These are phyloP conservation scores for Rhizopus microsporus DNA, from an alignment of 371 early-diverging fungal species.

Conservation along the genomic window DNA sequence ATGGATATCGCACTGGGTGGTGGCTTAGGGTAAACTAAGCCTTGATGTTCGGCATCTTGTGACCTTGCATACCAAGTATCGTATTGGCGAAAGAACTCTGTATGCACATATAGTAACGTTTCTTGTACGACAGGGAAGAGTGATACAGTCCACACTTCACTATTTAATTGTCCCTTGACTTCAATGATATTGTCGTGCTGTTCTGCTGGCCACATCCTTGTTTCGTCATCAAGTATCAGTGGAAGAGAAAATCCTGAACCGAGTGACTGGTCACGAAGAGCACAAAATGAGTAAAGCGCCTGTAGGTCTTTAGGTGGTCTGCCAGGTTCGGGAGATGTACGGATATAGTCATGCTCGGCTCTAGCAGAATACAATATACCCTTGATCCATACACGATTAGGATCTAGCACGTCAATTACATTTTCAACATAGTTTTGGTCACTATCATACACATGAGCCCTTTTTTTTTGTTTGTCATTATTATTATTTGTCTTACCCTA, in stretches of 20 bases:
- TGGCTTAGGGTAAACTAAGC: slow-evolving; percentile 27
- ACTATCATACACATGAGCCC: slow-evolving; percentile 21
- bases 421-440: slow-evolving; percentile 79
- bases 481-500: slow-evolving; percentile 54
- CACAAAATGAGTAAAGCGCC: slow-evolving; percentile 70
- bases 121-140: slow-evolving; percentile 70
- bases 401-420: slow-evolving; percentile 72
- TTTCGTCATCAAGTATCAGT: slow-evolving; percentile 75
- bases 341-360: slow-evolving; percentile 68
- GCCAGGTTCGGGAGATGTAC: slow-evolving; percentile 42
- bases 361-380: slow-evolving; percentile 76
- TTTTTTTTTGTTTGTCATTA: too few species aligned
- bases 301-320: slow-evolving; percentile 75
- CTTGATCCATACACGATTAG: slow-evolving; percentile 57
- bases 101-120: slow-evolving; percentile 58
- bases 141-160: slow-evolving; percentile 69
- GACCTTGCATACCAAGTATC: slow-evolving; percentile 43
- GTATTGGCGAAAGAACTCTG: slow-evolving; percentile 65
- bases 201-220: slow-evolving; percentile 74
- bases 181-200: slow-evolving; percentile 83
- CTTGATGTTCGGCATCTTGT: slow-evolving; percentile 45
- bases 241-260: slow-evolving; percentile 59
- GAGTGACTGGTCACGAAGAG: slow-evolving; percentile 46
- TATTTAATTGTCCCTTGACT: slow-evolving; percentile 57
- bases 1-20: slow-evolving; percentile 53